Conservation (phyloP, 768 basidiomycete species). For the Suillus alpinus region DNA sequence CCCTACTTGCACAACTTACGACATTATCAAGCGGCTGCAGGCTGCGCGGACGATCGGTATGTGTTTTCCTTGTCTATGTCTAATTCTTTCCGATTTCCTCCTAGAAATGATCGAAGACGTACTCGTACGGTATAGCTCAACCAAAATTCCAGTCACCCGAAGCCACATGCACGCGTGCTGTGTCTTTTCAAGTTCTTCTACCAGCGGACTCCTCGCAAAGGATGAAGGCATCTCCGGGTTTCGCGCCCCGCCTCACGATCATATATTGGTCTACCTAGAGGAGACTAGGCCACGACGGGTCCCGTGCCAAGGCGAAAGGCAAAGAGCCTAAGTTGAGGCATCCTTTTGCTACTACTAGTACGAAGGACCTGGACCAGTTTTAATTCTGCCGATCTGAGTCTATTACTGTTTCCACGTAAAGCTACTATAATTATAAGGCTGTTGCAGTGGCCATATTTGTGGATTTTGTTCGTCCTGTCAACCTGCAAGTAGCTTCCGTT, state of each 20-base stretch:
- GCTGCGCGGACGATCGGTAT: neutral
- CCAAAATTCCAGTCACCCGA: slow-evolving; percentile 49
- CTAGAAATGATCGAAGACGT: neutral
- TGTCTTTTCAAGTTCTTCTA: slow-evolving; percentile 73
- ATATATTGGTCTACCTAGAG: neutral
- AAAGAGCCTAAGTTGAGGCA: neutral
- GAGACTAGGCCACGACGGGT: neutral
- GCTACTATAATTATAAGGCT: neutral
- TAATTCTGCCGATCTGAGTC: neutral
- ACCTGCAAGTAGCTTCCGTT: neutral
- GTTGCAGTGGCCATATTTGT: neutral
- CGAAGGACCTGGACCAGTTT: neutral
- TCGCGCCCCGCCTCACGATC: neutral
- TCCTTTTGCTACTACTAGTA: neutral
- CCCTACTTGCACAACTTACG: neutral
- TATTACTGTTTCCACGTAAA: neutral
- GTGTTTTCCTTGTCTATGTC: neutral
- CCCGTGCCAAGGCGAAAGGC: neutral
- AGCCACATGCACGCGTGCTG: slow-evolving; percentile 70
- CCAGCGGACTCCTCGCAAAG: slow-evolving; percentile 46
- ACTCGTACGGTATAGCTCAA: neutral
- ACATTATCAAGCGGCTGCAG: neutral
- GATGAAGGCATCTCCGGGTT: slow-evolving; percentile 24
- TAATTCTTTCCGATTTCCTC: neutral
- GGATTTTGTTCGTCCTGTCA: neutral